Evolutionary conservation across 2,329 filamentous ascomycete species (phyloP).

Genomic region (Alternaria consortialis): DNA sequence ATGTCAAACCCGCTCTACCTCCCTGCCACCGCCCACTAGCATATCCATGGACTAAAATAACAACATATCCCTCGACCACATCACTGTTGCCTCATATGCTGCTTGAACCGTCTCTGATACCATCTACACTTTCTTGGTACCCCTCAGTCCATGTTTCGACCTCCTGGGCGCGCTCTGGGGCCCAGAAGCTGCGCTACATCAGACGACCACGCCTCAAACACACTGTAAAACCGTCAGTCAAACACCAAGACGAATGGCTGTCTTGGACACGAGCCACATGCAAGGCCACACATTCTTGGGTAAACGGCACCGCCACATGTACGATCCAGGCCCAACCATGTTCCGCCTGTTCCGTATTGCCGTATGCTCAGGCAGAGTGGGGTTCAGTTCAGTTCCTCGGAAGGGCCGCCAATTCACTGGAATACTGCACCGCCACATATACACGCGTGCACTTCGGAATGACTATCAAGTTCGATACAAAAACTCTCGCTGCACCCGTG

Average conservation of each 20-base stretch:
- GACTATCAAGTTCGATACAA: background rate
- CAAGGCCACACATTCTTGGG: background rate
- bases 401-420: background rate
- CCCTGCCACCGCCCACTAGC: conserved; percentile 13
- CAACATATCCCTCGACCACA: conserved; percentile 3
- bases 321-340: background rate
- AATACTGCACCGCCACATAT: background rate
- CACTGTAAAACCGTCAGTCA: conserved; percentile 29
- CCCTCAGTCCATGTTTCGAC: conserved; percentile 4
- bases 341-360: conserved; percentile 12
- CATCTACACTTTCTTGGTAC: conserved; percentile 1
- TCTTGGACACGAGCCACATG: conserved; percentile 9
- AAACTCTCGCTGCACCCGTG: background rate
- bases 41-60: conserved; percentile 10
- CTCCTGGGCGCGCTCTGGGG: background rate
- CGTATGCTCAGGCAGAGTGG: background rate
- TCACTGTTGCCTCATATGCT: background rate
- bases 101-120: conserved; percentile 7
- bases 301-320: conserved; percentile 14
- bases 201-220: conserved; percentile 26
- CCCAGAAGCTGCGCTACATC: conserved; percentile 6
- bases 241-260: conserved; percentile 12
- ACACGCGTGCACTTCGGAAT: background rate
- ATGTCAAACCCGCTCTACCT: conserved; percentile 27
- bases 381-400: background rate